Evolutionary conservation across 371 early-diverging fungal species (phyloP), one percentile per base, ranked within the genome.

Genomic region (Smittium culicis): DNA sequence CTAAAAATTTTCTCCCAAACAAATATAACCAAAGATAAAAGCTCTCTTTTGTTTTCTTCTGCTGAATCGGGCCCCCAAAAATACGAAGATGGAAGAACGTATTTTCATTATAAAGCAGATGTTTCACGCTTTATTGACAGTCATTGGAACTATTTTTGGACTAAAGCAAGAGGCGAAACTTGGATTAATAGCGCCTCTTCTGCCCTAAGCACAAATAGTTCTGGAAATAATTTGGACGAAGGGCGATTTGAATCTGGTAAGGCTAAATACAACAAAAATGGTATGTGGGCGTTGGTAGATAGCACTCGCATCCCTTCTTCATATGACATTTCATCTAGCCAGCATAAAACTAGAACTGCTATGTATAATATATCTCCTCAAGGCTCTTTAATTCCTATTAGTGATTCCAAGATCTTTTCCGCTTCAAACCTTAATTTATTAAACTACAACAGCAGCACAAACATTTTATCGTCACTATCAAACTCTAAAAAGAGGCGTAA

Each of bases 111-210:
- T 70, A 81, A 80, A 67, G 76, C 71, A 11, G 82, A 85, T 35
- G 78, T 86, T 20, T 75, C 77, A 27, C 66, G 67, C 29, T 85
- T 83, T 64, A 80, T 86, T 35, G 84, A 85, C 63, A 68, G 71
- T 68, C 71, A 85, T 73, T 86, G 86, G 86, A 67, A 72, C 31
- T 70, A 75, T 45, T 82, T 86, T 68, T 86, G 86, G 86, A 68
- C 74, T 56, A 81, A 81, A 70, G 61, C 72, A 34, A 69, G 81
- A 0, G 75, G 78, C 28, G 74, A 73, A 66, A 79, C 80, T 17
- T 81, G 85, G 85, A 73, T 77, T 64, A 79, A 79, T 73, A 76
- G 73, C 62, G 82, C 82, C 0, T 74, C 79, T 11, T 75, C 72
- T 31, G 78, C 79, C 34, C 73, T 84, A 35, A 78, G 80, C 45